Evolutionary conservation across 805 yeast species (phyloP).

Genomic region (Candida maltosa): DNA sequence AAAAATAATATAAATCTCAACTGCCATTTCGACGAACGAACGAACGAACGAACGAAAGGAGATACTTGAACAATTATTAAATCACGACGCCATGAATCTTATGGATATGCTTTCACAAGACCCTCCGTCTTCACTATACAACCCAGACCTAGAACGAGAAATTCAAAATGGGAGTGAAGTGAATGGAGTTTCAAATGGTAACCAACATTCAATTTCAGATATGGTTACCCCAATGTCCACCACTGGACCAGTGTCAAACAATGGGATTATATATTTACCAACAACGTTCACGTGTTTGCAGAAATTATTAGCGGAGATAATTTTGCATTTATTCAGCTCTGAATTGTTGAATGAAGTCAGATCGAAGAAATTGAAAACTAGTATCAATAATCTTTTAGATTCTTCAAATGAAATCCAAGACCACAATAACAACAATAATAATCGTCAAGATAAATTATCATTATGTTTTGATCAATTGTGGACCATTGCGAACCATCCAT

Average conservation of each 20-base stretch:
- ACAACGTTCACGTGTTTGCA: slow-evolving; percentile 32
- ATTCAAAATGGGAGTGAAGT: not conserved
- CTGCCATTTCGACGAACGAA: too few species aligned
- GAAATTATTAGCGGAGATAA: slow-evolving; percentile 29
- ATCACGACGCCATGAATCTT: slow-evolving; percentile 27
- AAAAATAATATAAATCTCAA: too few species aligned
- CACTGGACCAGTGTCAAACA: too few species aligned
- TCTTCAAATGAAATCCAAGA: slow-evolving; percentile 10
- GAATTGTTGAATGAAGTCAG: slow-evolving; percentile 21
- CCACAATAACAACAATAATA: slow-evolving; percentile 5
- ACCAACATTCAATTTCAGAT: not conserved
- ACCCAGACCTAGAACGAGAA: not conserved
- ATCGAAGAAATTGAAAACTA: slow-evolving; percentile 22
- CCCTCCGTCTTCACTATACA: slow-evolving; percentile 17
- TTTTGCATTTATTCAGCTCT: slow-evolving; percentile 25
- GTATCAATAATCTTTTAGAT: slow-evolving; percentile 36
- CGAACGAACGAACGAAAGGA: too few species aligned
- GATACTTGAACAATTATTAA: too few species aligned
- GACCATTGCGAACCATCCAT: slow-evolving; percentile 62
- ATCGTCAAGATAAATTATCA: slow-evolving; percentile 37
- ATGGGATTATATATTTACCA: slow-evolving; percentile 32
- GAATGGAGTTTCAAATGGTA: slow-evolving; percentile 1
- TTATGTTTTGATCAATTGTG: slow-evolving; percentile 44
- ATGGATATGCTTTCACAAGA: slow-evolving; percentile 38
- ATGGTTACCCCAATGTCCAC: not conserved